Conservation (phyloP, 148 eudicot species). For the Cornus florida region DNA sequence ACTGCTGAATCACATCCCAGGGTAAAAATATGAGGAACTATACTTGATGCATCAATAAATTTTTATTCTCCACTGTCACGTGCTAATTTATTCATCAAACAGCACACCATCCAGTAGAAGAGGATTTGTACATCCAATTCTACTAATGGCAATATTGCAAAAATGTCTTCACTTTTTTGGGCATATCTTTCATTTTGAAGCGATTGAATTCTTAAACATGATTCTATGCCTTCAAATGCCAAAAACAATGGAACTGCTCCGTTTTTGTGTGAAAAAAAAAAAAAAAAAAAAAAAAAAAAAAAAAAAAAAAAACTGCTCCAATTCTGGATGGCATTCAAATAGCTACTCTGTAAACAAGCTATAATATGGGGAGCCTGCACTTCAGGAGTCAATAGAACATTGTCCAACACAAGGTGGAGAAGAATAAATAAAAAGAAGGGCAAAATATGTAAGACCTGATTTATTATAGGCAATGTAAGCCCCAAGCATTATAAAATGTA, state of each 20-base stretch:
- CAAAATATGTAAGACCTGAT: constrained; percentile 48
- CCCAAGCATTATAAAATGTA: constrained; percentile 92
- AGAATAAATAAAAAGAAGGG: not conserved
- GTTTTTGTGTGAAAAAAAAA: not conserved
- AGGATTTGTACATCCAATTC: not conserved
- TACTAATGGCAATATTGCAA: not conserved
- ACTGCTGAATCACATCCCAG: not conserved
- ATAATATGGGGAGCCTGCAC: not conserved
- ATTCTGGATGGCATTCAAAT: not conserved
- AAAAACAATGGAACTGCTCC: not conserved
- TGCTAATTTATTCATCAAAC: constrained; percentile 7
- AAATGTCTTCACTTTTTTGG: not conserved
- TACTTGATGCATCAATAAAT: not conserved
- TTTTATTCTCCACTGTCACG: not conserved
- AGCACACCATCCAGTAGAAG: not conserved
- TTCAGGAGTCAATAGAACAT: not conserved
- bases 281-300: not conserved
- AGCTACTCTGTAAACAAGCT: constrained; percentile 1
- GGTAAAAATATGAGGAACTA: not conserved
- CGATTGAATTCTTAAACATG: not conserved
- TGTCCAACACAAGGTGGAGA: not conserved
- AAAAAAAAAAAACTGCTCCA: not conserved
- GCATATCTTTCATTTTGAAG: not conserved
- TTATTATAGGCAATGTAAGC: constrained; percentile 73
- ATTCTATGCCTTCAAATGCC: not conserved